Conservation (phyloP, 2,329 filamentous ascomycete genomes). For the Trichoderma hamatum region DNA sequence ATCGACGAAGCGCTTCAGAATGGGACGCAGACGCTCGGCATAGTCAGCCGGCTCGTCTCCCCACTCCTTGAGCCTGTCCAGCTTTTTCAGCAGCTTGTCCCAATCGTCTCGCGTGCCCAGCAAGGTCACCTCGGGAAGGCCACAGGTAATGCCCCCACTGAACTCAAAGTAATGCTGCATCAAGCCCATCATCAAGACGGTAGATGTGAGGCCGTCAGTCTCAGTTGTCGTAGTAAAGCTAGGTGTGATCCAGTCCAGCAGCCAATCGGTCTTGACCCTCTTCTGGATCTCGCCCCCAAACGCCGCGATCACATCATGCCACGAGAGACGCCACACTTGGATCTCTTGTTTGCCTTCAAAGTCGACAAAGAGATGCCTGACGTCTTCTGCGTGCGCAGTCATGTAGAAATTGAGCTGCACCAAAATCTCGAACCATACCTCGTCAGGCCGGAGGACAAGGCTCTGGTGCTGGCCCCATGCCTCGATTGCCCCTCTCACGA, state of each 20-base stretch:
- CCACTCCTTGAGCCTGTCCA: slow-evolving; percentile 49
- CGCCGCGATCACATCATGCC: slow-evolving; percentile 34
- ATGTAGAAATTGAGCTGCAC: slow-evolving; percentile 56
- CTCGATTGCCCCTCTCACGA: slow-evolving; percentile 49
- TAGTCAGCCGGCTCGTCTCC: slow-evolving; percentile 49
- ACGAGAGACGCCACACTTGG: slow-evolving; percentile 33
- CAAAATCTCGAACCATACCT: slow-evolving; percentile 59
- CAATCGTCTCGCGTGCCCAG: slow-evolving; percentile 46
- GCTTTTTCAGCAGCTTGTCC: slow-evolving; percentile 43
- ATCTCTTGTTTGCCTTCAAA: slow-evolving; percentile 50
- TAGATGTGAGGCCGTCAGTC: slow-evolving; percentile 45
- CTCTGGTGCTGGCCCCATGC: slow-evolving; percentile 56
- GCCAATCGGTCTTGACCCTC: slow-evolving; percentile 45
- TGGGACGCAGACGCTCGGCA: slow-evolving; percentile 45
- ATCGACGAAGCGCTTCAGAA: slow-evolving; percentile 49
- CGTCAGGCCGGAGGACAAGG: slow-evolving; percentile 55
- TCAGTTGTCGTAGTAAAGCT: slow-evolving; percentile 47
- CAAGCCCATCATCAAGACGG: slow-evolving; percentile 50
- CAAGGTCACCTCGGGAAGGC: slow-evolving; percentile 48
- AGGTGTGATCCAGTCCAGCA: slow-evolving; percentile 48
- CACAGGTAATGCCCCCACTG: slow-evolving; percentile 44
- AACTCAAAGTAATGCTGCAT: slow-evolving; percentile 47
- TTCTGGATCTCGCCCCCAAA: slow-evolving; percentile 48
- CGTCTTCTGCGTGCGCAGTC: slow-evolving; percentile 49
- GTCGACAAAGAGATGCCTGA: slow-evolving; percentile 51